A percentile compares a stretch with the other conserved stretches of the same genome.
phyloP scores from a whole-genome alignment of 1,284 basidiomycete genomes.

The Ustilago hordei region DNA sequence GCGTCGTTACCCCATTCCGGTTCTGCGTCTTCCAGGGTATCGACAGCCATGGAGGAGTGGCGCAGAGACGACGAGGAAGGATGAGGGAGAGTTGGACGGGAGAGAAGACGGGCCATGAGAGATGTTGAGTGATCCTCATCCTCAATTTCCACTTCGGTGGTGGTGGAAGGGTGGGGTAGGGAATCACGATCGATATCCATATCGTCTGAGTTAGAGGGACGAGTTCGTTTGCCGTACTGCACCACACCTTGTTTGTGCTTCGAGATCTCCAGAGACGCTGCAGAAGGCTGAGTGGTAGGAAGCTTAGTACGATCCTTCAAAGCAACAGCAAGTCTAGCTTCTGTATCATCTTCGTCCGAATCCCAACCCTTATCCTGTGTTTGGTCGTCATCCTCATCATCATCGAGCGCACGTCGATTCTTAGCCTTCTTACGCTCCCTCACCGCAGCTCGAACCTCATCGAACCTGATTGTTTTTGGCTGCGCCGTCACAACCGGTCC shows the following conservation, averaged over 20 bases:
- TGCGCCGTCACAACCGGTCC: slow-evolving; percentile 27
- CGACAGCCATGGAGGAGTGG: slow-evolving; percentile 9
- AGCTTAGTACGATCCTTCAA: slow-evolving; percentile 23
- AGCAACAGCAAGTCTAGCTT: slow-evolving; percentile 17
- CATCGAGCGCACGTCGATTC: slow-evolving; percentile 13
- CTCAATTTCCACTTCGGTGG: background rate
- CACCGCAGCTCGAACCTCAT: slow-evolving; percentile 22
- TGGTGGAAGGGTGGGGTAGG: background rate
- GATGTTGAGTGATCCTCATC: background rate
- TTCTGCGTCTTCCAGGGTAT: slow-evolving; percentile 41
- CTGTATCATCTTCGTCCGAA: slow-evolving; percentile 26
- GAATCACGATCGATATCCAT: background rate
- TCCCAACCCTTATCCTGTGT: slow-evolving; percentile 22
- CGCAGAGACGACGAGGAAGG: background rate
- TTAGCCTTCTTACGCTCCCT: slow-evolving; percentile 26
- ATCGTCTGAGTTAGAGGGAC: background rate
- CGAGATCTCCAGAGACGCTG: background rate
- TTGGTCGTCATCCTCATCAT: slow-evolving; percentile 33
- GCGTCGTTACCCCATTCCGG: slow-evolving; percentile 55
- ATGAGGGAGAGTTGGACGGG: background rate
- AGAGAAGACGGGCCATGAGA: slow-evolving; percentile 29
- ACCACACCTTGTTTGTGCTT: background rate
- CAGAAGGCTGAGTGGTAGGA: background rate
- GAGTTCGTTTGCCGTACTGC: slow-evolving; percentile 20
- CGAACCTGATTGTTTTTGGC: slow-evolving; percentile 24